Evolutionary conservation across 106 monocot species (phyloP).

Genomic region (Acorus gramineus): DNA sequence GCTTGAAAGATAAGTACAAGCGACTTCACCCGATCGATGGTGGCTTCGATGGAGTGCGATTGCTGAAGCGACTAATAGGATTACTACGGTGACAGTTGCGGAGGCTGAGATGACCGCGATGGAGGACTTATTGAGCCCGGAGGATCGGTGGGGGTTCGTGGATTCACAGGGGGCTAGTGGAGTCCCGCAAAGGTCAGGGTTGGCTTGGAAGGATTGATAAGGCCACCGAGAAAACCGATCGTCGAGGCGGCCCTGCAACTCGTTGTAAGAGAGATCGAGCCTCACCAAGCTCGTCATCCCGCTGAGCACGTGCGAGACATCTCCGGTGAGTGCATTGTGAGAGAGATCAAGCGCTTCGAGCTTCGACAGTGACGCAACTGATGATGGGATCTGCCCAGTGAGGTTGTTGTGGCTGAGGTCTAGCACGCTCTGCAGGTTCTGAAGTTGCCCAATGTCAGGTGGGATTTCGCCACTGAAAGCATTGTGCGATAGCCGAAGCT

Average conservation of each 20-base stretch:
- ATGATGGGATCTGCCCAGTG: constrained; percentile 51
- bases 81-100: constrained; percentile 26
- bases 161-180: constrained; percentile 39
- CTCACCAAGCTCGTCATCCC: constrained; percentile 64
- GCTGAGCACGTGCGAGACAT: constrained; percentile 38
- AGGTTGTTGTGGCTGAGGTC: constrained; percentile 69
- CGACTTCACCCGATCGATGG: constrained; percentile 36
- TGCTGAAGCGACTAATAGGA: constrained; percentile 17
- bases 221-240: constrained; percentile 50
- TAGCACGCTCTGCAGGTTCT: constrained; percentile 61
- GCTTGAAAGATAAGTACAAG: constrained; percentile 41
- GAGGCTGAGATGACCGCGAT: constrained; percentile 46
- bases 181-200: constrained; percentile 52
- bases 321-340: constrained; percentile 57
- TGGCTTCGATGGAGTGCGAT: constrained; percentile 10
- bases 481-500: constrained; percentile 57
- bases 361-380: constrained; percentile 51
- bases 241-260: constrained; percentile 39
- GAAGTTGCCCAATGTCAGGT: constrained; percentile 39
- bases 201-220: constrained; percentile 36
- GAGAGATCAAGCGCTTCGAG: constrained; percentile 76
- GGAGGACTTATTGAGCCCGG: constrained; percentile 30
- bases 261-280: constrained; percentile 73
- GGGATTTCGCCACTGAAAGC: constrained; percentile 48
- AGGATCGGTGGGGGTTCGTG: background rate